phyloP scores from a whole-genome alignment of 2,329 filamentous ascomycete genomes.

The Coleophoma eucalyptorum region DNA sequence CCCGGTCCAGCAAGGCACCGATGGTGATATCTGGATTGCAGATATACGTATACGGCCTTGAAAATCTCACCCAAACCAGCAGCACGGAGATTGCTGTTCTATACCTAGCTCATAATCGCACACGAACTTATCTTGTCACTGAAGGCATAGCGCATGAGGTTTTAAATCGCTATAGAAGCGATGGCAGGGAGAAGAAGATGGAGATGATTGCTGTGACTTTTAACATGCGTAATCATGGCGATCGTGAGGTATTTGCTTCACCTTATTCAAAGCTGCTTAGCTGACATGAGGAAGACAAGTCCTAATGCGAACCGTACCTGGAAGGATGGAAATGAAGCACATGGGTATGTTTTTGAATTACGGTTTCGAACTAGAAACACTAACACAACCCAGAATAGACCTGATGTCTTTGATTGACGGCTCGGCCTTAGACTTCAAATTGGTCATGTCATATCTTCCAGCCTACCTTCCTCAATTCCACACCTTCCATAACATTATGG shows the following conservation, averaged over 20 bases:
- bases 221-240: conserved; percentile 17
- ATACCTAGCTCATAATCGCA: conserved; percentile 14
- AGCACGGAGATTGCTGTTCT: conserved; percentile 12
- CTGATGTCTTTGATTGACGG: conserved; percentile 9
- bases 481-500: conserved; percentile 11
- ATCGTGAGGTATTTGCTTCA: conserved; percentile 6
- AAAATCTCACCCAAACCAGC: conserved; percentile 1
- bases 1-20: conserved; percentile 11
- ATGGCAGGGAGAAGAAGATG: conserved; percentile 8
- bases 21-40: conserved; percentile 10
- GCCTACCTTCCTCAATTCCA: conserved; percentile 13
- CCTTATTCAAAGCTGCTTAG: neutral
- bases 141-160: conserved; percentile 17
- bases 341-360: conserved; percentile 6
- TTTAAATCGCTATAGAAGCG: conserved; percentile 10
- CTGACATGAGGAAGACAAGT: conserved; percentile 4
- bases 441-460: conserved; percentile 11
- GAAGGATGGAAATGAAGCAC: conserved; percentile 13
- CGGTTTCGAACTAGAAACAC: neutral
- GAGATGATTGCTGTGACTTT: conserved; percentile 15
- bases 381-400: conserved; percentile 7
- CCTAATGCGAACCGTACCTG: conserved; percentile 11
- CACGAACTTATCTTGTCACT: conserved; percentile 12
- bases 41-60: conserved; percentile 14
- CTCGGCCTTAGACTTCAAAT: conserved; percentile 16